phyloP scores from a whole-genome alignment of 2,329 filamentous ascomycete species.

The Claviceps monticola region DNA sequence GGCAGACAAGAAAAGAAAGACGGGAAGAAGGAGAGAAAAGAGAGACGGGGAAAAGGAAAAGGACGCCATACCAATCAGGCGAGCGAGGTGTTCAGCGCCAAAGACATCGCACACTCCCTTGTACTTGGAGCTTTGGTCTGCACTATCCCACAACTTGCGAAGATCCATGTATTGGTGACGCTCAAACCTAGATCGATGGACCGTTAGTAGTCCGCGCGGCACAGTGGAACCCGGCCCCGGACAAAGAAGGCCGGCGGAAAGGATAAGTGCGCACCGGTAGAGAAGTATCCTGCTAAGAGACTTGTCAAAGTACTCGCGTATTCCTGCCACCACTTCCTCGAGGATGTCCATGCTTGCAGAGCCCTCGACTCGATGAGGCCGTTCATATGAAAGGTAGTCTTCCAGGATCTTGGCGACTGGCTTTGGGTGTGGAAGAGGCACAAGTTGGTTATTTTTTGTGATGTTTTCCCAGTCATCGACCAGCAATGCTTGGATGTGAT shows the following conservation, averaged over 20 bases:
- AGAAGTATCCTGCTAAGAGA: conserved; percentile 76
- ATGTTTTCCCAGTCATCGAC: conserved; percentile 99
- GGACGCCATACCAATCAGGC: conserved; percentile 61
- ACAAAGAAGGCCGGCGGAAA: neutral
- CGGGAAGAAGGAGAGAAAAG: neutral
- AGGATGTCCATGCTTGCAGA: conserved; percentile 71
- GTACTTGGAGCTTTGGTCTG: conserved; percentile 48
- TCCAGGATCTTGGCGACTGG: conserved; percentile 67
- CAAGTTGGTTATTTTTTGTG: conserved; percentile 85
- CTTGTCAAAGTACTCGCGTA: conserved; percentile 91
- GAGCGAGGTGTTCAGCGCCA: conserved; percentile 80
- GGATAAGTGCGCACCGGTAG: conserved; percentile 44
- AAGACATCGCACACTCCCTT: conserved; percentile 73
- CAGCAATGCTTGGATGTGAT: conserved; percentile 78
- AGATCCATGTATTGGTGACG: conserved; percentile 75
- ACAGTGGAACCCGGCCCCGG: neutral
- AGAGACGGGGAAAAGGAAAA: neutral
- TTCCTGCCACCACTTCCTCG: conserved; percentile 73
- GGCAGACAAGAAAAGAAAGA: neutral
- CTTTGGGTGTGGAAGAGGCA: conserved; percentile 64
- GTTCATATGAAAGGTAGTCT: conserved; percentile 63
- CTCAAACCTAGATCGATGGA: conserved; percentile 53
- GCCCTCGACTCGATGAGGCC: conserved; percentile 47
- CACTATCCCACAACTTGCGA: conserved; percentile 52
- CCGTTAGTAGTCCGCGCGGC: neutral